A percentile compares a stretch with the other conserved stretches of the same genome.
These are phyloP conservation scores for Onygena corvina DNA, from an alignment of 2,329 filamentous ascomycete species.

Conservation along the genomic window DNA sequence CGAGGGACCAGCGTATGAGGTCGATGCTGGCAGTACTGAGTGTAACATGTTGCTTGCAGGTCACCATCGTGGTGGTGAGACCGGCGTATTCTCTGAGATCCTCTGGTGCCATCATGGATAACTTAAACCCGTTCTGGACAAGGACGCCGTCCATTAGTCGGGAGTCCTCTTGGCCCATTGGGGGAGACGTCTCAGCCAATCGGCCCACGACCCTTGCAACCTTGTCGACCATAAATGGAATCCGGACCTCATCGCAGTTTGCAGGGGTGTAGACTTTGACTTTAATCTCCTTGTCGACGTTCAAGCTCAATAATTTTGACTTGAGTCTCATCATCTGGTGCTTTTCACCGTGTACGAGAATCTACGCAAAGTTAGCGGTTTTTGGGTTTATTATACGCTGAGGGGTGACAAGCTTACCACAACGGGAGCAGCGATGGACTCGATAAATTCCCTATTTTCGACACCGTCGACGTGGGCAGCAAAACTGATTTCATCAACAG, in stretches of 20 bases:
- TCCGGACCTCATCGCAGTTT: slow-evolving; percentile 88
- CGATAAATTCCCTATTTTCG: slow-evolving; percentile 93
- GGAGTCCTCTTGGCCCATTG: slow-evolving; percentile 37
- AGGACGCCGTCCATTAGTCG: slow-evolving; percentile 75
- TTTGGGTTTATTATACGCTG: neutral
- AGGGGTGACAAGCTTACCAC: slow-evolving; percentile 52
- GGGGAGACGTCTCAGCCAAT: slow-evolving; percentile 68
- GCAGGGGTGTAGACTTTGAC: slow-evolving; percentile 87
- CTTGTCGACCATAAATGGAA: slow-evolving; percentile 92
- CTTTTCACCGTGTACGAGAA: slow-evolving; percentile 91
- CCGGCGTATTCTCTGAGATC: slow-evolving; percentile 93
- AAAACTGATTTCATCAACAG: slow-evolving; percentile 87
- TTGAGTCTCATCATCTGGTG: slow-evolving; percentile 97
- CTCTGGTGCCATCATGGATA: slow-evolving; percentile 92
- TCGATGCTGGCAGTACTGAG: slow-evolving; percentile 82
- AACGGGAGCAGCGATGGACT: slow-evolving; percentile 80
- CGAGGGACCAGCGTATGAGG: slow-evolving; percentile 83
- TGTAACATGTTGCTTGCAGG: slow-evolving; percentile 80
- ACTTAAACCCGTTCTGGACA: slow-evolving; percentile 94
- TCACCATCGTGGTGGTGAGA: slow-evolving; percentile 87
- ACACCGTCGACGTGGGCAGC: slow-evolving; percentile 93
- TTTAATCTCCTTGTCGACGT: slow-evolving; percentile 65
- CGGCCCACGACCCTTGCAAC: slow-evolving; percentile 92
- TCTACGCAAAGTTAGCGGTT: slow-evolving; percentile 40
- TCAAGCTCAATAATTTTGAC: slow-evolving; percentile 86